These are phyloP conservation scores for Immersiporthe knoxdaviesiana DNA, from an alignment of 2,329 filamentous ascomycete genomes.

Conservation along the genomic window DNA sequence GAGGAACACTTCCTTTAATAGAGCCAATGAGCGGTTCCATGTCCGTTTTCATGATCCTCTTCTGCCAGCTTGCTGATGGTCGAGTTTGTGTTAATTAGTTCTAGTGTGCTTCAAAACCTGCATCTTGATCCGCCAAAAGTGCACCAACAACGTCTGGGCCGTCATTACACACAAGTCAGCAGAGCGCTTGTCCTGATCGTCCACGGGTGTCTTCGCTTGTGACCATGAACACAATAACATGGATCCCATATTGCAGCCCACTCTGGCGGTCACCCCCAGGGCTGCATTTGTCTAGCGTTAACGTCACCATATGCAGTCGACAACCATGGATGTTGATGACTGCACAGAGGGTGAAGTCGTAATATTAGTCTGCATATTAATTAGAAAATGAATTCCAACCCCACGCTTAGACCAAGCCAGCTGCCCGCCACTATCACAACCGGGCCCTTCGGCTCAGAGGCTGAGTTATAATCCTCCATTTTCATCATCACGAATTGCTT, in stretches of 20 bases:
- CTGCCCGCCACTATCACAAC: constrained; percentile 14
- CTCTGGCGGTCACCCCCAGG: constrained; percentile 1
- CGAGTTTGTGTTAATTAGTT: not conserved
- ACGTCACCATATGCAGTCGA: not conserved
- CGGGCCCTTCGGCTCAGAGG: not conserved
- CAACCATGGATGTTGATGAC: constrained; percentile 2
- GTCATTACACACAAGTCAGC: constrained; percentile 12
- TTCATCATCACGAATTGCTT: constrained; percentile 6
- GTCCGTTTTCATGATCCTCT: not conserved
- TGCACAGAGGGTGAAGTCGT: constrained; percentile 4
- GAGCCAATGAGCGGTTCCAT: constrained; percentile 10
- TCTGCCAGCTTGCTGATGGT: constrained; percentile 9
- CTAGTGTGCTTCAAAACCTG: not conserved
- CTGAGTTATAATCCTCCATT: constrained; percentile 11
- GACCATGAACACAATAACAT: constrained; percentile 9
- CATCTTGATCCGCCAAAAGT: not conserved
- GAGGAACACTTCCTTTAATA: not conserved
- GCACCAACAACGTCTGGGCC: not conserved
- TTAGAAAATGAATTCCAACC: constrained; percentile 4
- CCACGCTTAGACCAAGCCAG: not conserved
- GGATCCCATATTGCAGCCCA: not conserved
- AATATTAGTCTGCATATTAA: constrained; percentile 18
- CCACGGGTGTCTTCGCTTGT: constrained; percentile 9
- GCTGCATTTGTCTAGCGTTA: constrained; percentile 2
- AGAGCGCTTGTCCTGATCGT: constrained; percentile 5